Conservation (phyloP, 768 basidiomycete species). For the Trametes cinnabarina region DNA sequence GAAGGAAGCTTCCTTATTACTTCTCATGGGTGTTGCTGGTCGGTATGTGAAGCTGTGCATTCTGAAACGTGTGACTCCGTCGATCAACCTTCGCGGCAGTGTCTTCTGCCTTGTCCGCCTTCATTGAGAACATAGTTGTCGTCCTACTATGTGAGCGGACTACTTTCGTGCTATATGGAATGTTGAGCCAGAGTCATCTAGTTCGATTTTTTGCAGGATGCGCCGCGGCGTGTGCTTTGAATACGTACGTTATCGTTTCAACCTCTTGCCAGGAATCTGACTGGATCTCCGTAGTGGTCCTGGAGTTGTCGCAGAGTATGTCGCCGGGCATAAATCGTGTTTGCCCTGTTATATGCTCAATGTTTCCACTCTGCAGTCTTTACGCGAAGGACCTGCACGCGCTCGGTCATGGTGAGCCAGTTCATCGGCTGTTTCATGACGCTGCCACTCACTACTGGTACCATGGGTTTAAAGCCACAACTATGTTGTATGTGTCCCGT, state of each 20-base stretch:
- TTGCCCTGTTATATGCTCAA: background rate
- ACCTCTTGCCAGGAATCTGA: too few relatives aligned
- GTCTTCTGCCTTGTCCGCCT: constrained; percentile 13
- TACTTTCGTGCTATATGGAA: too few relatives aligned
- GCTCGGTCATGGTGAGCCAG: background rate
- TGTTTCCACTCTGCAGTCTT: background rate
- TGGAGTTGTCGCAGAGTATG: constrained; percentile 18
- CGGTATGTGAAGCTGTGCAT: background rate
- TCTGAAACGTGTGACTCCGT: background rate
- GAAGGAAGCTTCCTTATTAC: constrained; percentile 14
- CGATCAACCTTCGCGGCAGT: background rate
- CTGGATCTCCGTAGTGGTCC: constrained; percentile 2
- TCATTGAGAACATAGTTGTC: constrained; percentile 15
- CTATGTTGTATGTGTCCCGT: constrained; percentile 4
- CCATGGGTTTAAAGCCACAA: background rate
- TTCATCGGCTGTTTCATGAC: background rate
- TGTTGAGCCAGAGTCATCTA: background rate
- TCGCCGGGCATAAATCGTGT: too few relatives aligned
- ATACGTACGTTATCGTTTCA: constrained; percentile 9
- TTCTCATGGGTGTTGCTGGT: constrained; percentile 19
- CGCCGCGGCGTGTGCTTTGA: constrained; percentile 16
- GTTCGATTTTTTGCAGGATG: constrained; percentile 21
- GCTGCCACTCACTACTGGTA: too few relatives aligned
- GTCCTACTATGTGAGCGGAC: constrained; percentile 17
- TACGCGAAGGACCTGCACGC: constrained; percentile 13